Conservation (phyloP, 208 protist genomes). For the Lotmaria passim region DNA sequence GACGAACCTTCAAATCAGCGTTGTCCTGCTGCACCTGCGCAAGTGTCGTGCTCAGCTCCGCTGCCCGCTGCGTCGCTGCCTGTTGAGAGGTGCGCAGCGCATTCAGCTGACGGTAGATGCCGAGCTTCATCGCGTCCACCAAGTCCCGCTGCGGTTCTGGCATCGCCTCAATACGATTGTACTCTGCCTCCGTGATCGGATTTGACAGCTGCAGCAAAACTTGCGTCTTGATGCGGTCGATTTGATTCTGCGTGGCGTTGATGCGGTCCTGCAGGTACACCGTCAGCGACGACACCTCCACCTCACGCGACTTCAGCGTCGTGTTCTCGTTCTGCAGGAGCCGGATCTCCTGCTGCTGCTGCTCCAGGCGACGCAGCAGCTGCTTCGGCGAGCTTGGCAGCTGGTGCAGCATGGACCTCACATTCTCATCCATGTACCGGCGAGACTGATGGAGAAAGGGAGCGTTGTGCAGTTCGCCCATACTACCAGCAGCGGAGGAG, state of each 20-base stretch:
- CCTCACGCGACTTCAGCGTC: conserved; percentile 65
- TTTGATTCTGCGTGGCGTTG: conserved; percentile 79
- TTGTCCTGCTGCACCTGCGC: conserved; percentile 56
- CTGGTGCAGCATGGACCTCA: conserved; percentile 29
- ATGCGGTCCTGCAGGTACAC: conserved; percentile 83
- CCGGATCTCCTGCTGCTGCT: conserved; percentile 68
- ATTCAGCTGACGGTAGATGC: conserved; percentile 80
- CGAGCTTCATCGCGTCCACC: conserved; percentile 82
- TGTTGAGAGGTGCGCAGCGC: conserved; percentile 59
- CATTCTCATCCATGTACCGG: conserved; percentile 30
- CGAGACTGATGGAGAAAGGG: conserved; percentile 11
- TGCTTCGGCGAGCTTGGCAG: conserved; percentile 76
- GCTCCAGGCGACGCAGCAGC: conserved; percentile 69
- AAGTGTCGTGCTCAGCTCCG: conserved; percentile 58
- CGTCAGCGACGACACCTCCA: conserved; percentile 80
- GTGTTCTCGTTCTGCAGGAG: conserved; percentile 78
- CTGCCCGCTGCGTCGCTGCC: conserved; percentile 55
- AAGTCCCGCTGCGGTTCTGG: conserved; percentile 77
- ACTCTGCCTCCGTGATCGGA: conserved; percentile 80
- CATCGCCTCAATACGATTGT: conserved; percentile 65
- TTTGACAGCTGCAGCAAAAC: conserved; percentile 72
- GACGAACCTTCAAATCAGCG: conserved; percentile 53
- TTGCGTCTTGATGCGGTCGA: conserved; percentile 80
- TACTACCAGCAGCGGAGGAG: neutral
- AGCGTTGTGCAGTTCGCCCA: neutral